Evolutionary conservation across 139 green algal species (phyloP), one percentile per base, ranked within the genome.

Genomic region (Chlorella sp.): DNA sequence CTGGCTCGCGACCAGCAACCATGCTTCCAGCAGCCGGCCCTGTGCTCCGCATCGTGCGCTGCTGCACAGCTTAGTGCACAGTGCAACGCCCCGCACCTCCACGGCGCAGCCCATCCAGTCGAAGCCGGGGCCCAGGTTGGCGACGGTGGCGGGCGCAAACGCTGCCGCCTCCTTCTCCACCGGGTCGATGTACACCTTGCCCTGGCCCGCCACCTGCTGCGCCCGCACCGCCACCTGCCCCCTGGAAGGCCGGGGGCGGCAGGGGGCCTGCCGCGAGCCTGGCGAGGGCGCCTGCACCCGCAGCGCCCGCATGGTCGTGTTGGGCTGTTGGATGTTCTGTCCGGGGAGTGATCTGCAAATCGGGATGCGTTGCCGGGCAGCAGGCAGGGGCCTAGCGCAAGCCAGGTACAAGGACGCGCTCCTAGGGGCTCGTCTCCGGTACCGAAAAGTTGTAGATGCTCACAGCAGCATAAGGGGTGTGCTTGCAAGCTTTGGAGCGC

Each of bases 41-140:
- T n/a, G 30, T 30, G 67, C 67, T 76, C 2, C 38, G 36, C 68
- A 48, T 48, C 20, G 6, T 4, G 1, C 3, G 30, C 64, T 41
- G 4, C 32, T 36, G 13, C 30, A 1, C 64, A 41, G 32, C n/a
- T 7, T 1, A 1, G 24, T 24, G 22, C 20, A 28, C n/a, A n/a
- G n/a, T n/a, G 13, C 40, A 11, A 0, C 64, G 3, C 5, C 11
- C 14, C 74, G 9, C 64, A 97, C 95, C 90, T 98, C 91, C 26
- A 99, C 94, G 6, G 97, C 97, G 80, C 95, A 98, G n/a, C 97
- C 97, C 74, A 99, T 91, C 94, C 98, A 99, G 86, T 99, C 97
- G 54, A 98, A 99, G 54, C 97, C 97, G 26, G 97, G 97, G 14
- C 97, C 97, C 46, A 99, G 91, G 89, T 99, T 99, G 8, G 97